phyloP scores from a whole-genome alignment of 2,329 filamentous ascomycete genomes.

The Monosporascus sp. region DNA sequence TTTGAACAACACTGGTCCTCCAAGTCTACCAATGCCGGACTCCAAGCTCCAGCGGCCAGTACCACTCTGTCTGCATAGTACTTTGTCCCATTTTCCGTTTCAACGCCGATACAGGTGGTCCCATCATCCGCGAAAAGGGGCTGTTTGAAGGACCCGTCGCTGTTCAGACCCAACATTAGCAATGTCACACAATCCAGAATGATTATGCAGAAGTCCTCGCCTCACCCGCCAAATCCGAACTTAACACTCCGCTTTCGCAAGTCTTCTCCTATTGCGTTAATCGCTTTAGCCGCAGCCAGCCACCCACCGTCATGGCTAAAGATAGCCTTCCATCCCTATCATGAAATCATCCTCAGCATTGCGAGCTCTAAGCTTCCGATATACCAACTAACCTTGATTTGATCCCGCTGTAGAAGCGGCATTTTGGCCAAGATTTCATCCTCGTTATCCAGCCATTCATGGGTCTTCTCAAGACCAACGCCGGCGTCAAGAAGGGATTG shows the following conservation, averaged over 20 bases:
- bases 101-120: slow-evolving; percentile 33
- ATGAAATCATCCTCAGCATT: slow-evolving; percentile 1
- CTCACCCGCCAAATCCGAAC: slow-evolving; percentile 35
- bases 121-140: slow-evolving; percentile 33
- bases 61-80: slow-evolving; percentile 39
- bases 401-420: slow-evolving; percentile 33
- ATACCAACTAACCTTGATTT: slow-evolving; percentile 29
- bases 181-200: neutral
- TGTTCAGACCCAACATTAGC: slow-evolving; percentile 9
- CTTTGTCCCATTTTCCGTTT: slow-evolving; percentile 34
- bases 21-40: slow-evolving; percentile 29
- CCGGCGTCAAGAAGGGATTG: slow-evolving; percentile 26
- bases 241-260: slow-evolving; percentile 33
- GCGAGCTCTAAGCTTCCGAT: neutral
- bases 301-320: slow-evolving; percentile 39
- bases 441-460: slow-evolving; percentile 37
- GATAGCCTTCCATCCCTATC: slow-evolving; percentile 40
- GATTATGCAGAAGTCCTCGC: neutral
- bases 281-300: slow-evolving; percentile 42
- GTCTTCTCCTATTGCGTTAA: slow-evolving; percentile 38
- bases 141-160: slow-evolving; percentile 38
- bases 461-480: slow-evolving; percentile 30
- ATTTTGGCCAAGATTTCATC: slow-evolving; percentile 37
- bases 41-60: slow-evolving; percentile 36
- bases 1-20: slow-evolving; percentile 34